These are phyloP conservation scores for Kockiozyma suomiensis DNA, from an alignment of 805 yeast genomes.

Conservation along the genomic window DNA sequence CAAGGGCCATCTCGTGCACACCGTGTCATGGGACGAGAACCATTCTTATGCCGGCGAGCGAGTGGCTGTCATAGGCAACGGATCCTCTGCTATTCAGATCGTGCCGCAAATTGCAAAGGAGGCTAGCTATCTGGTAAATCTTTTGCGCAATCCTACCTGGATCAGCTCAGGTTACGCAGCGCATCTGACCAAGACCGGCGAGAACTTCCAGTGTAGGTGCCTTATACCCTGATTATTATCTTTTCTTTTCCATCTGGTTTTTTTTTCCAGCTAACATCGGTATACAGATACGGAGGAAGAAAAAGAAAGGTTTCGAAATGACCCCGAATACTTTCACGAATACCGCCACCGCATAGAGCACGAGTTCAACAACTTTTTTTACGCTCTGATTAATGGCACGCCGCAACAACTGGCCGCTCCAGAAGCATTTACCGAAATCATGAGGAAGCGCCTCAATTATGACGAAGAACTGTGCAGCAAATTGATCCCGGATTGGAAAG, in stretches of 20 bases:
- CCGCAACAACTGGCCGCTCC: neutral
- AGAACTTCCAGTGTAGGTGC: neutral
- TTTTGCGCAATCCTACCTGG: constrained; percentile 32
- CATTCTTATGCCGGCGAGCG: constrained; percentile 35
- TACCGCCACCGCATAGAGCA: constrained; percentile 36
- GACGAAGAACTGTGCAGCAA: constrained; percentile 11
- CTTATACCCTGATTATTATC: too few species aligned
- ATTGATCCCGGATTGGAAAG: constrained; percentile 28
- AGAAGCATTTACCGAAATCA: neutral
- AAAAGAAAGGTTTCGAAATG: constrained; percentile 18
- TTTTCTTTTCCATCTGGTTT: too few species aligned
- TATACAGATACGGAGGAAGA: constrained; percentile 10
- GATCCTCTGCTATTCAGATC: constrained; percentile 44
- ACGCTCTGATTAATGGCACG: neutral
- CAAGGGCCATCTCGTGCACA: constrained; percentile 41
- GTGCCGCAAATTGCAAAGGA: constrained; percentile 36
- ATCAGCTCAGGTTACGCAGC: constrained; percentile 29
- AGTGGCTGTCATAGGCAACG: constrained; percentile 43
- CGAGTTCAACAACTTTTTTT: constrained; percentile 4
- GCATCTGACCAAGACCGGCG: neutral
- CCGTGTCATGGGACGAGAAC: constrained; percentile 41
- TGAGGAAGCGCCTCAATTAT: neutral
- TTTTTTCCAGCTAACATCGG: too few species aligned
- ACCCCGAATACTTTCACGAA: constrained; percentile 27
- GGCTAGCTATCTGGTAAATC: constrained; percentile 34